Evolutionary conservation across 441 rosid genomes (phyloP), one percentile per base, ranked within the genome.

Genomic region (Erodium chrysanthum): DNA sequence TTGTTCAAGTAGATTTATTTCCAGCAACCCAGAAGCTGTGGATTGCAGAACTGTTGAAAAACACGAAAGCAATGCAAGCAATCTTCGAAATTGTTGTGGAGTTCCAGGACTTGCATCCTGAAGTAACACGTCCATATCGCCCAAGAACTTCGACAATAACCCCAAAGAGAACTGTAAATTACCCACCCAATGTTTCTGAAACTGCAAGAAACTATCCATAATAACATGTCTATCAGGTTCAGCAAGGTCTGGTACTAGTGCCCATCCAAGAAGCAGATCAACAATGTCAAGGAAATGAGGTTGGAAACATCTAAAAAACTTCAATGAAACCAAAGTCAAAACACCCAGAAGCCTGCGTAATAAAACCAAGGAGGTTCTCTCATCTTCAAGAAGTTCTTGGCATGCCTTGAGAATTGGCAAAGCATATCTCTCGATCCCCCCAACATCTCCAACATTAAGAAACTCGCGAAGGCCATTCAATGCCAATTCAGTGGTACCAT

Each of bases 221-320:
- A 91, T 86, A 77, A 88, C 84, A 68, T 77, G 82, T 71, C 97
- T 83, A 68, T 87, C 99, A 25, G 91, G 73, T 68, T 88, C 96
- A 44, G 84, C 76, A 65, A 89, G 90, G 80, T 89, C 96, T 0
- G 94, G 96, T 48, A 89, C 85, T 84, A 94, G 76, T 21, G 96
- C 96, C 97, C 99, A 91, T 56, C 99, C 97, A 81, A 94, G 96
- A 80, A 91, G 94, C 73, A 94, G 77, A 84, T 94, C 99, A 75
- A 94, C 81, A 66, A 94, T 84, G 71, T 94, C 96, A 70, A 87
- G 88, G 77, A 94, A 91, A 87, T 91, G 94, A 68, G 97, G 96
- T 74, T 94, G 96, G 74, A 94, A 94, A 73, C 84, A 70, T 75
- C 88, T 73, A 37, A 80, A 79, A 72, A 94, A 91, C 76, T 90